Percentiles rank a stretch among this genome's conserved stretches.
Evolutionary conservation across 164 flowering plant species (phyloP).

Genomic region (Euptelea pleiosperma): DNA sequence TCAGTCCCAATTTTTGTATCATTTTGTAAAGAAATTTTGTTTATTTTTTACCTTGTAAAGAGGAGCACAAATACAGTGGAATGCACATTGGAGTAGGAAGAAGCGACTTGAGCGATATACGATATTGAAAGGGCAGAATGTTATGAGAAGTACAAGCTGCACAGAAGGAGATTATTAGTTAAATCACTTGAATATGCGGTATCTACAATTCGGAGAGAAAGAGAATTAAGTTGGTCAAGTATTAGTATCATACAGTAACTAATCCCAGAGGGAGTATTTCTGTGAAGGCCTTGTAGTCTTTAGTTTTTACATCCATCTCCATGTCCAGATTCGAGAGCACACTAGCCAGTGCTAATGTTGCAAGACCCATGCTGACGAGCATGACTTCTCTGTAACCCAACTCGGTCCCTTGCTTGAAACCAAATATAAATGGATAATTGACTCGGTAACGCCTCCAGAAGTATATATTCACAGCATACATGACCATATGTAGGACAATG

Average conservation of each 20-base stretch:
- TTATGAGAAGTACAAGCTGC: slow-evolving; percentile 40
- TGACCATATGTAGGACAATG: slow-evolving; percentile 49
- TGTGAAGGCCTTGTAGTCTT: slow-evolving; percentile 33
- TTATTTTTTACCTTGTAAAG: slow-evolving; percentile 54
- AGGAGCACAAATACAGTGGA: slow-evolving; percentile 58
- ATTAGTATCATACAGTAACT: slow-evolving; percentile 18
- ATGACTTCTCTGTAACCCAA: slow-evolving; percentile 53
- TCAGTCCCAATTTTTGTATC: background rate
- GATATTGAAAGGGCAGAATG: slow-evolving; percentile 59
- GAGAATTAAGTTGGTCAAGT: background rate
- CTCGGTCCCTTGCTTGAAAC: slow-evolving; percentile 63
- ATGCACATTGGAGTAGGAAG: slow-evolving; percentile 46
- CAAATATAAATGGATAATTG: slow-evolving; percentile 70
- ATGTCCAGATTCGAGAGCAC: slow-evolving; percentile 55
- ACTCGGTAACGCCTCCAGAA: slow-evolving; percentile 60
- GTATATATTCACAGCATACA: slow-evolving; percentile 56
- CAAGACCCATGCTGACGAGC: slow-evolving; percentile 36
- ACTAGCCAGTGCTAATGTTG: slow-evolving; percentile 41
- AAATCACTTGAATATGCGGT: background rate
- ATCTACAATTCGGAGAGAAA: background rate
- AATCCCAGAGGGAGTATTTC: slow-evolving; percentile 52
- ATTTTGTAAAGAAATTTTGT: background rate
- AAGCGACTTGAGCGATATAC: slow-evolving; percentile 64
- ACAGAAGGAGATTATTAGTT: slow-evolving; percentile 3
- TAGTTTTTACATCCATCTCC: slow-evolving; percentile 50